Base-by-base conservation (phyloP, 2,329 filamentous ascomycete species). In the Orbilia oligospora region DNA sequence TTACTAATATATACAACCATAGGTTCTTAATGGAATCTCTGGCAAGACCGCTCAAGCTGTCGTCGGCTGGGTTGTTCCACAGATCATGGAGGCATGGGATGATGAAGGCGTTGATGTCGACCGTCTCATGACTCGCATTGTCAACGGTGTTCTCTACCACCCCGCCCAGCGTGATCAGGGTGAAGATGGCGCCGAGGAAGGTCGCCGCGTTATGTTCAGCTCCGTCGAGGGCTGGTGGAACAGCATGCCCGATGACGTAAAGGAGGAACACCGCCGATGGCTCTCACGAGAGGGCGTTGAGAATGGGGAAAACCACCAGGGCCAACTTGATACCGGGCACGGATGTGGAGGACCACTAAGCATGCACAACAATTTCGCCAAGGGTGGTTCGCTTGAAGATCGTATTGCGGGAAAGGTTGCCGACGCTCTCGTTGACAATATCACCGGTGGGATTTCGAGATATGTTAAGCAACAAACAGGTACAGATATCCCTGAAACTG, bases 71-170 rank as follows among this genome's bases (percentile, higher is more conserved):
- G 91, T 91, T 22, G 93, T 97, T 14, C 95, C 95, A 8, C 93
- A 97, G 84, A 86, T 97, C 79, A 96, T 97, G 86, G 87, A 92
- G 41, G 92, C 91, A 82, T 97, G 94, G 90, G 94, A 97, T 82
- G 88, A 97, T 81, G 90, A 95, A 48, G 83, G 85, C 71, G 86
- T 88, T 72, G 92, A 97, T 81, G 86, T 93, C 48, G 87, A 92
- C 79, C 88, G 89, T 71, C 90, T 91, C 1, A 87, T 96, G 81
- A 89, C 91, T 83, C 90, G 91, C 79, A 94, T 97, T 84, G 90
- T 97, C 82, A 85, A 89, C 61, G 94, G 93, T 77, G 91, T 97
- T 41, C 89, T 97, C 84, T 93, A 97, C 83, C 94, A 97, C 84
- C 95, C 94, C 1, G 93, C 93, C 58, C 90, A 93, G 81, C 90